Conservation (phyloP, 169 alveolate species). For the Plasmodium malariae region DNA sequence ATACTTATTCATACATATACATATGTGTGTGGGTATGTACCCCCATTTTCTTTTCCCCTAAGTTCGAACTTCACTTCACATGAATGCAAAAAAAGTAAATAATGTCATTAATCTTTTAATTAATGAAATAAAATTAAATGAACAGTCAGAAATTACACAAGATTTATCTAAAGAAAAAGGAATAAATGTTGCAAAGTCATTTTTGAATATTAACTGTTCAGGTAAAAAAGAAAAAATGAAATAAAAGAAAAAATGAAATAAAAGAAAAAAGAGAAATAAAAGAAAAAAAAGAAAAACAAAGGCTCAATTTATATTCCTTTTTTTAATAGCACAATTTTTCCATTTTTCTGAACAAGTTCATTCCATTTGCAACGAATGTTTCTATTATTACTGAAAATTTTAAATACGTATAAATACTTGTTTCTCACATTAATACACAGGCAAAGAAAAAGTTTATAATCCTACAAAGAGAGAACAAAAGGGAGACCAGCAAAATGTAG, state of each 20-base stretch:
- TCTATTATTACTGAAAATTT: neutral
- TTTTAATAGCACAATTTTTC: neutral
- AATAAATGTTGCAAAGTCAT: slow-evolving; percentile 66
- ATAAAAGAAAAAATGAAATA: neutral
- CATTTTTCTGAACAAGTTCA: neutral
- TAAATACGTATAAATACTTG: neutral
- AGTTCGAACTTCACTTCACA: slow-evolving; percentile 20
- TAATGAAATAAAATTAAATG: slow-evolving; percentile 68
- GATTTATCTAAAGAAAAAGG: slow-evolving; percentile 56
- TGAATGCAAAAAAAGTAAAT: slow-evolving; percentile 54
- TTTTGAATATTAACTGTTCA: slow-evolving; percentile 60
- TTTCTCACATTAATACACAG: neutral
- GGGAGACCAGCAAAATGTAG: neutral
- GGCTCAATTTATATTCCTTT: too few species aligned
- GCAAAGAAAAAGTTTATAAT: neutral
- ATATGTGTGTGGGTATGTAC: neutral
- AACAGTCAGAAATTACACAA: slow-evolving; percentile 34
- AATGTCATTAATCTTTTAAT: slow-evolving; percentile 69
- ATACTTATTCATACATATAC: too few species aligned
- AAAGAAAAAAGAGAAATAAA: neutral
- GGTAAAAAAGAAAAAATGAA: slow-evolving; percentile 30
- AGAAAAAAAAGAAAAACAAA: neutral
- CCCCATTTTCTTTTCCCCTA: neutral
- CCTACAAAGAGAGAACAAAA: neutral
- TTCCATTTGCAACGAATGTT: neutral